A percentile compares a stretch with the other conserved stretches of the same genome.
Evolutionary conservation across 2,329 filamentous ascomycete species (phyloP).

Genomic region (Neofusicoccum sp.): DNA sequence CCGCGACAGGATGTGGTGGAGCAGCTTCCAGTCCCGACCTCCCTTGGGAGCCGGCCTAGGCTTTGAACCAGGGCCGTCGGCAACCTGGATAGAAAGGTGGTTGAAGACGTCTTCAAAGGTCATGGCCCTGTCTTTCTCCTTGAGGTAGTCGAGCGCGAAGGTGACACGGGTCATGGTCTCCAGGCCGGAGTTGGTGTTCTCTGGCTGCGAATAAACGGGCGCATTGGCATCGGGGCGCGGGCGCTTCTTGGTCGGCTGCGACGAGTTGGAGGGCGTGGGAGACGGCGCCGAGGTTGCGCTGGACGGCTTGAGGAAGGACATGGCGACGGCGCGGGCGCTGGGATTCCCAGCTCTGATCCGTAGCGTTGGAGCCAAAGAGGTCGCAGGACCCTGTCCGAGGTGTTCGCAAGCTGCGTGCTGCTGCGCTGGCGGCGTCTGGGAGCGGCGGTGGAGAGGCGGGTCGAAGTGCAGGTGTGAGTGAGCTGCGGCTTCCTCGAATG

Average conservation of each 20-base stretch:
- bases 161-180: conserved; percentile 85
- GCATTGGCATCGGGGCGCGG: conserved; percentile 57
- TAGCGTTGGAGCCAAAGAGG: not conserved
- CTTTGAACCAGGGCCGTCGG: conserved; percentile 50
- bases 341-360: not conserved
- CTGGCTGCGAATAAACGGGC: conserved; percentile 71
- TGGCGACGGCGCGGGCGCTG: conserved; percentile 22
- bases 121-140: conserved; percentile 40
- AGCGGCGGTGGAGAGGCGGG: not conserved
- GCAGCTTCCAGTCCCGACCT: conserved; percentile 25
- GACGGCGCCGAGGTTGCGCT: conserved; percentile 54
- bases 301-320: conserved; percentile 36
- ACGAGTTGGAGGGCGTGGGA: conserved; percentile 52
- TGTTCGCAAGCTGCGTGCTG: not conserved
- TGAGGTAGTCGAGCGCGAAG: conserved; percentile 81
- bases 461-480: not conserved
- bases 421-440: not conserved
- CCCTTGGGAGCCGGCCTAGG: conserved; percentile 43
- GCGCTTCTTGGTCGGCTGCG: conserved; percentile 45
- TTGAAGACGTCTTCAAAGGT: conserved; percentile 73
- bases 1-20: conserved; percentile 66
- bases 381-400: not conserved
- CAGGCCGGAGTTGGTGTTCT: conserved; percentile 70
- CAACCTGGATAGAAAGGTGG: conserved; percentile 70
- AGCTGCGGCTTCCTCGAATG: not conserved